Conservation (phyloP, 352 stramenopile species). For the Phytophthora foliorum region DNA sequence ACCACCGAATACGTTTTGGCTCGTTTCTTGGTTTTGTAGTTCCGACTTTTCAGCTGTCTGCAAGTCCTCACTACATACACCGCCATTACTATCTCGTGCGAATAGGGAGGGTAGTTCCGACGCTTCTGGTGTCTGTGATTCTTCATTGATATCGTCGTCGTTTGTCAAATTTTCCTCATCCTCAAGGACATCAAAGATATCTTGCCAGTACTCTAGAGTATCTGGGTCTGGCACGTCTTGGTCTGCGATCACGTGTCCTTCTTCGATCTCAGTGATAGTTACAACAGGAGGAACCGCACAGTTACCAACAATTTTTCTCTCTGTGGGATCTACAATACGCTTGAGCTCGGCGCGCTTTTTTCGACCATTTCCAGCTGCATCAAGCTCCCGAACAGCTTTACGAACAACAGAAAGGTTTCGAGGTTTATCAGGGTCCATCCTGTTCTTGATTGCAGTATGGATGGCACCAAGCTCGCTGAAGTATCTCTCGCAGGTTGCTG, state of each 20-base stretch:
- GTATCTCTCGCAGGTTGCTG: too few relatives aligned
- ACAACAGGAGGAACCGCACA: neutral
- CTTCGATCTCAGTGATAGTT: neutral
- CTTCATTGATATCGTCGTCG: too few relatives aligned
- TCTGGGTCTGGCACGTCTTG: neutral
- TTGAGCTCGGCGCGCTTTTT: neutral
- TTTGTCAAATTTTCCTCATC: too few relatives aligned
- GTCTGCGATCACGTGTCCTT: neutral
- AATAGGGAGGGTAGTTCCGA: too few relatives aligned
- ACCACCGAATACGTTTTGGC: too few relatives aligned
- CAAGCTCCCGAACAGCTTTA: neutral
- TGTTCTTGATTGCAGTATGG: conserved; percentile 4
- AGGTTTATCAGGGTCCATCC: neutral
- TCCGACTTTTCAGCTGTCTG: too few relatives aligned
- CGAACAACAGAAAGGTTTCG: conserved; percentile 1
- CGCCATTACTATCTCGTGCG: too few relatives aligned
- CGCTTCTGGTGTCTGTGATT: too few relatives aligned
- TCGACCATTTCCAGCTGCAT: neutral
- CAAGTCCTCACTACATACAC: too few relatives aligned
- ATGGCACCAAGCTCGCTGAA: conserved; percentile 7
- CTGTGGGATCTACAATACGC: neutral
- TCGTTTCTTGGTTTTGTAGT: too few relatives aligned
- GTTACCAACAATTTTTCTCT: neutral
- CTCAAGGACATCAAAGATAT: conserved; percentile 3
- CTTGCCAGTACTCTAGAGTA: neutral